A percentile compares a stretch with the other conserved stretches of the same genome.
phyloP scores from a whole-genome alignment of 768 basidiomycete species.

The Thelephora aurantiotincta region DNA sequence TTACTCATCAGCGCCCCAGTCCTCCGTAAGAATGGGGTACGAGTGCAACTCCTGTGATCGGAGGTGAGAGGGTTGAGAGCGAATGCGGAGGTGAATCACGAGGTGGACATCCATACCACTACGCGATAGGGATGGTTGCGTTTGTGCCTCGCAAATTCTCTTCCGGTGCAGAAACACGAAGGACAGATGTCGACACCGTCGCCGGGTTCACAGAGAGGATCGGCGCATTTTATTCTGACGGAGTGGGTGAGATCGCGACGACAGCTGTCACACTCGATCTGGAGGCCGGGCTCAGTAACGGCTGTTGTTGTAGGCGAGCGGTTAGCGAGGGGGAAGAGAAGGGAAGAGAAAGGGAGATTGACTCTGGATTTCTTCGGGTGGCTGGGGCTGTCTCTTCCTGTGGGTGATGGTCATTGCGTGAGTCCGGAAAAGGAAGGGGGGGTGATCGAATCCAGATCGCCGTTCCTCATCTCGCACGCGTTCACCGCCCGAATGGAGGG shows the following conservation, averaged over 20 bases:
- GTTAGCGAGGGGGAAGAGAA: slow-evolving; percentile 8
- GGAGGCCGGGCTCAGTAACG: slow-evolving; percentile 69
- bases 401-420: slow-evolving; percentile 17
- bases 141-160: slow-evolving; percentile 78
- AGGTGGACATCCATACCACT: slow-evolving; percentile 38
- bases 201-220: slow-evolving; percentile 54
- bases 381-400: slow-evolving; percentile 18
- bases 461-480: too few relatives aligned
- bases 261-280: slow-evolving; percentile 78
- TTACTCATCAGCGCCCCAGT: slow-evolving; percentile 98
- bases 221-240: slow-evolving; percentile 94
- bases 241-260: slow-evolving; percentile 85
- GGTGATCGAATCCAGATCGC: too few relatives aligned
- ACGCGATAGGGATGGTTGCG: slow-evolving; percentile 83
- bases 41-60: slow-evolving; percentile 76
- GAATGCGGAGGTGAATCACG: not conserved
- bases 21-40: slow-evolving; percentile 86
- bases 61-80: too few relatives aligned
- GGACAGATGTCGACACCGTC: slow-evolving; percentile 92
- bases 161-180: slow-evolving; percentile 81
- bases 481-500: too few relatives aligned
- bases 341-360: slow-evolving; percentile 6
- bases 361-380: slow-evolving; percentile 19
- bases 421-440: too few relatives aligned
- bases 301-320: slow-evolving; percentile 25